A percentile compares a stretch with the other conserved stretches of the same genome.
phyloP scores from a whole-genome alignment of 495 filamentous ascomycete genomes.

The Neurospora africana region DNA sequence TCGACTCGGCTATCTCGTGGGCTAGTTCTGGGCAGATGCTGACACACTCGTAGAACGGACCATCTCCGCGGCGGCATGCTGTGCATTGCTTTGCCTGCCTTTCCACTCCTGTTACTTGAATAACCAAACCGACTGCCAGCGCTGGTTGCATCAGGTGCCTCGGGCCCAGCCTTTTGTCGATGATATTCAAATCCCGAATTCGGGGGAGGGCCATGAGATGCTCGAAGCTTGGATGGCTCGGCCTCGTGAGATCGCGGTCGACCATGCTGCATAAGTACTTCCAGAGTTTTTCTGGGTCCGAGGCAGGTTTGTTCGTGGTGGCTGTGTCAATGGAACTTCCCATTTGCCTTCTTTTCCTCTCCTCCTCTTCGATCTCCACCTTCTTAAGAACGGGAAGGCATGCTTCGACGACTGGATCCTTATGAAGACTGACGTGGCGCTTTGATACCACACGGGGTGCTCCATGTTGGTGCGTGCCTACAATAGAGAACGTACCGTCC shows the following conservation, averaged over 20 bases:
- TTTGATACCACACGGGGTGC: background rate
- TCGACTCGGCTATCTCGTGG: background rate
- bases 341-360: background rate
- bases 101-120: background rate
- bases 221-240: background rate
- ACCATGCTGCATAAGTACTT: background rate
- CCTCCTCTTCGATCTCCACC: background rate
- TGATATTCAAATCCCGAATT: background rate
- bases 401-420: background rate
- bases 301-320: background rate
- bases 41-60: background rate
- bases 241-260: background rate
- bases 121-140: background rate
- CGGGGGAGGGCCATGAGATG: background rate
- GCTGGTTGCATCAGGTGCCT: background rate
- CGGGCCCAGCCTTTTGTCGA: background rate
- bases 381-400: background rate
- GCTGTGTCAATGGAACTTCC: background rate
- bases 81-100: background rate
- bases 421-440: background rate
- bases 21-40: background rate
- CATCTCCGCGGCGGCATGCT: background rate
- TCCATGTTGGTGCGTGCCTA: background rate
- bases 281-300: background rate
- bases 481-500: slow-evolving; percentile 25